Evolutionary conservation across 768 basidiomycete genomes (phyloP).

Genomic region (Saitozyma sp.): DNA sequence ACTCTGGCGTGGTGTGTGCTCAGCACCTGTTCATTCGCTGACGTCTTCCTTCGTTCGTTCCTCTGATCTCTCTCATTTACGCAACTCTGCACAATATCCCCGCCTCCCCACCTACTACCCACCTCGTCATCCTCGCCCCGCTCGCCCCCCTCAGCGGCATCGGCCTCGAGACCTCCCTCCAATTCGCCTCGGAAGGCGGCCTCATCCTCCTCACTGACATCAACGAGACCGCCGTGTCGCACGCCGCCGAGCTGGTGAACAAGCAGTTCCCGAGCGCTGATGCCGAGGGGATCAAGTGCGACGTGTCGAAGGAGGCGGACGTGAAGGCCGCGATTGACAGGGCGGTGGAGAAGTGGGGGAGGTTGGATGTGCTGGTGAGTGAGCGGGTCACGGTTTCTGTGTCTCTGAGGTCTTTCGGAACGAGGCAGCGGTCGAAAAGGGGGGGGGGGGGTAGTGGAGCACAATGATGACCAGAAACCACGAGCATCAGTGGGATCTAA

Average conservation of each 20-base stretch:
- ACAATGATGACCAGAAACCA: no score
- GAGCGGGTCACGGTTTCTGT: background rate
- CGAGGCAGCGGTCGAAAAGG: no score
- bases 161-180: slow-evolving; percentile 89
- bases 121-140: background rate
- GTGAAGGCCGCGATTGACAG: slow-evolving; percentile 76
- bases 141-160: slow-evolving; percentile 67
- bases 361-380: slow-evolving; percentile 89
- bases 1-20: background rate
- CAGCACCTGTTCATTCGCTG: background rate
- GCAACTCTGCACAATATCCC: background rate
- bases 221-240: slow-evolving; percentile 72
- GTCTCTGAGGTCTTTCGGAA: background rate
- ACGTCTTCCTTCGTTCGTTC: background rate
- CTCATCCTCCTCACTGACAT: slow-evolving; percentile 85
- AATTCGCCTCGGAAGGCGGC: slow-evolving; percentile 95
- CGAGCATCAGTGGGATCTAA: no score
- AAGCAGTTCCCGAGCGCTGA: slow-evolving; percentile 61
- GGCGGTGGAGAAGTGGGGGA: slow-evolving; percentile 82
- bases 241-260: slow-evolving; percentile 64
- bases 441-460: background rate
- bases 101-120: background rate
- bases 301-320: slow-evolving; percentile 86
- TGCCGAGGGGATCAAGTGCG: slow-evolving; percentile 68
- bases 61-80: background rate